Conservation (phyloP, 164 flowering plant species). For the Akebia trifoliata region DNA sequence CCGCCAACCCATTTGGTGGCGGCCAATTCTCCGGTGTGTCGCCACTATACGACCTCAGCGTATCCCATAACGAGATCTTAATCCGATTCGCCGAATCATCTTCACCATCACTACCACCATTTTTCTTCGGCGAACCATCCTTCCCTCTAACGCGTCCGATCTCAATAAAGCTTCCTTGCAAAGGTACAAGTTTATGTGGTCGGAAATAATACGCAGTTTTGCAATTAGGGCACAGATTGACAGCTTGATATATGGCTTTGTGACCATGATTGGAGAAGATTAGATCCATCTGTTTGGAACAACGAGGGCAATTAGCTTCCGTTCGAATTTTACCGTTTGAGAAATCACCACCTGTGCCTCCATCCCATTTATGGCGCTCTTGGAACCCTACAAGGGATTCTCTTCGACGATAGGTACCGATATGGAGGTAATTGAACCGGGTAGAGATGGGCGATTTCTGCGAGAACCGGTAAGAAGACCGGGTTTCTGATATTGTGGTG, state of each 20-base stretch:
- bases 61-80: conserved; percentile 66
- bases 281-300: conserved; percentile 69
- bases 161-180: conserved; percentile 85
- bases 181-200: conserved; percentile 49
- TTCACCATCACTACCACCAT: background rate
- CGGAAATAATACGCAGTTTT: conserved; percentile 70
- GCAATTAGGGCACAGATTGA: conserved; percentile 88
- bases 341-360: conserved; percentile 23
- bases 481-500: background rate
- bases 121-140: conserved; percentile 16
- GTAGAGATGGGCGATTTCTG: conserved; percentile 31
- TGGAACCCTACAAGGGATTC: conserved; percentile 39
- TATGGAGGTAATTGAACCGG: conserved; percentile 25
- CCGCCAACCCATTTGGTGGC: conserved; percentile 70
- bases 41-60: conserved; percentile 49
- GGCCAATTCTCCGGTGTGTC: conserved; percentile 72
- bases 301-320: conserved; percentile 78
- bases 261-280: conserved; percentile 50
- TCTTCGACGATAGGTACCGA: conserved; percentile 26
- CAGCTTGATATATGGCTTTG: conserved; percentile 34
- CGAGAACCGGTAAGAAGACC: conserved; percentile 12
- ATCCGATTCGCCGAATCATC: conserved; percentile 33
- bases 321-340: conserved; percentile 54
- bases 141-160: conserved; percentile 43
- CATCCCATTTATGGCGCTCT: conserved; percentile 76